These are phyloP conservation scores for Chlamydomonas sp. DNA, from an alignment of 139 green algal species.

Conservation along the genomic window DNA sequence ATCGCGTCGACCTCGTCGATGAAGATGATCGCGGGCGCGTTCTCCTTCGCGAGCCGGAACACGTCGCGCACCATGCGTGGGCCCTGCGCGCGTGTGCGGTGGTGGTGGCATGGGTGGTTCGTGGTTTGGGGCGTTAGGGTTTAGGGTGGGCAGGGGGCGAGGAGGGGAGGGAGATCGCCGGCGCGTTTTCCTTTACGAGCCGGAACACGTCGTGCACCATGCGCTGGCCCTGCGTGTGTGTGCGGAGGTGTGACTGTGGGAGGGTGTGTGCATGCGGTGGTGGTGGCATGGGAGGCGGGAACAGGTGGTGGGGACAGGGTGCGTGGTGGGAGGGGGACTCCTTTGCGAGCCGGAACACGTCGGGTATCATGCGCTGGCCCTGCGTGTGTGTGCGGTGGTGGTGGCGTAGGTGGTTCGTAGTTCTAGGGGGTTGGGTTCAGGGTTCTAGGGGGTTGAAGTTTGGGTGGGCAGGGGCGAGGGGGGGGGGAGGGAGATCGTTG, in stretches of 20 bases:
- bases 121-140: no score
- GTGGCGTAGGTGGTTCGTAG: neutral
- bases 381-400: constrained; percentile 18
- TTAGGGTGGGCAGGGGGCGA: neutral
- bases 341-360: constrained; percentile 98
- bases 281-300: no score
- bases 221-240: no score
- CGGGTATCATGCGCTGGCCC: constrained; percentile 93
- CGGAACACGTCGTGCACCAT: constrained; percentile 98
- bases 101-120: constrained; percentile 1
- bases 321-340: no score
- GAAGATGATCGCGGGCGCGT: constrained; percentile 97
- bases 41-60: constrained; percentile 97
- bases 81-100: constrained; percentile 43
- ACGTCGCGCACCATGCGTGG: constrained; percentile 97
- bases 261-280: no score
- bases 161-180: constrained; percentile 94
- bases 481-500: constrained; percentile 94
- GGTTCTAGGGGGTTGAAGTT: neutral
- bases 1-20: constrained; percentile 98
- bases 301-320: no score
- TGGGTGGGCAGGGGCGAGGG: no score
- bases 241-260: no score
- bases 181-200: constrained; percentile 95
- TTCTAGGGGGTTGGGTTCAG: no score